Evolutionary conservation across 129 eudicot species (phyloP), one percentile per base, ranked within the genome.

Genomic region (Heracleum sosnowskyi): DNA sequence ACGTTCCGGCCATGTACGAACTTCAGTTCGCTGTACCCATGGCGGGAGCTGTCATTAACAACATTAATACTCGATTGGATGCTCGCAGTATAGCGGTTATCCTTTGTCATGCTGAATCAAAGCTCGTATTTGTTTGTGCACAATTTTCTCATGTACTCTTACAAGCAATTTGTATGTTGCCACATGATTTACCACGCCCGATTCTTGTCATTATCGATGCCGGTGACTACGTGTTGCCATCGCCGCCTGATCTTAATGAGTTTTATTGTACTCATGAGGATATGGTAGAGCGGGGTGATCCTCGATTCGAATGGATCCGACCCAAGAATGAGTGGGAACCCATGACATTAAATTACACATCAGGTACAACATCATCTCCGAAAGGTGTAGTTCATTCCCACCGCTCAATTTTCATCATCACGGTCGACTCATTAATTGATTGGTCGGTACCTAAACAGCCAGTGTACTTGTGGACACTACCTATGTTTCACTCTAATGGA

Each of bases 1-100:
- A 69, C 74, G 20, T 69, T 26, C 74, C 74, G 4, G 45, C 74
- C 74, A 69, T 69, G 74, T 69, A 69, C 28, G 74, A 69, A 18
- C 74, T 69, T 69, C 74, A 69, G 24, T 69, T 69, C 11, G 74
- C 74, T 5, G 45, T 69, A 5, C 74, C 74, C n/a, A 69, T 69
- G 74, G 74, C 74, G 1, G 74, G 74, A 5, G 41, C 42, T 34
- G 74, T 69, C n/a, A 69, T 69, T 35, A 69, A 69, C 42, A 69
- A 69, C 15, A 18, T 69, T 5, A 69, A 69, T 7, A 69, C 74
- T 18, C 39, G 74, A 18, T 35, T 69, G 26, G 74, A 69, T 34
- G 74, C 74, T 2, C 74, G 16, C n/a, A 69, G 41, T 5, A 15
- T 69, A 18, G 74, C 74, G 10, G 45, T 69, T 2, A 18, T 36